Base-by-base conservation (phyloP, 345 rosid species). In the Dovyalis caffra region DNA sequence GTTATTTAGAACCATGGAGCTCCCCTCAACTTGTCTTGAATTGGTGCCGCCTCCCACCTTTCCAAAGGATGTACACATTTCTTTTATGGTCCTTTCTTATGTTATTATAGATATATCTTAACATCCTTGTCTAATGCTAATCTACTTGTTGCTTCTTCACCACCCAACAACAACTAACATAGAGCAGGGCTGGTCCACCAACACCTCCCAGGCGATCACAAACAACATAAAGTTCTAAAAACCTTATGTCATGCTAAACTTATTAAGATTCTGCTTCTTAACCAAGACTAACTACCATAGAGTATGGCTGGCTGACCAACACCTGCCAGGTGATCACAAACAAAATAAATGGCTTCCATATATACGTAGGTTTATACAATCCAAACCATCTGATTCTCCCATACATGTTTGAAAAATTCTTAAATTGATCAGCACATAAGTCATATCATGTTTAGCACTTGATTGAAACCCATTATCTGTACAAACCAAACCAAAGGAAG, bases 401-500 rank as follows among this genome's bases (percentile, higher is more conserved):
- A 43, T 31, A n/a, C 45, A 57, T 28, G 60, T 40, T 58, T 63
- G 21, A 35, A 23, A 69, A 71, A 66, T 63, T 47, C 68, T 60
- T 51, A 37, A 69, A 66, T 25, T 43, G 51, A 72, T 2, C 26
- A 49, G 61, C 66, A 38, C 35, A 64, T 21, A 67, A 29, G 28
- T 32, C 18, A 66, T 1, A 35, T 53, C 33, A 0, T 35, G 29
- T 29, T 26, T n/a, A 35, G 43, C 53, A 65, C 45, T 29, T 56
- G 26, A 65, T 14, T 26, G 69, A 45, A 43, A 40, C 6, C 28
- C 37, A 21, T 69, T 69, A 23, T 64, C 49, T 4, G 23, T 20
- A 12, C 3, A 58, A 66, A 66, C 40, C 18, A 65, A 10, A 21
- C 23, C 61, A 62, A n/a, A n/a, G n/a, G n/a, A n/a, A n/a, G 64